These are phyloP conservation scores for Purpureocillium takamizusanense DNA, from an alignment of 2,329 filamentous ascomycete species.

Conservation along the genomic window DNA sequence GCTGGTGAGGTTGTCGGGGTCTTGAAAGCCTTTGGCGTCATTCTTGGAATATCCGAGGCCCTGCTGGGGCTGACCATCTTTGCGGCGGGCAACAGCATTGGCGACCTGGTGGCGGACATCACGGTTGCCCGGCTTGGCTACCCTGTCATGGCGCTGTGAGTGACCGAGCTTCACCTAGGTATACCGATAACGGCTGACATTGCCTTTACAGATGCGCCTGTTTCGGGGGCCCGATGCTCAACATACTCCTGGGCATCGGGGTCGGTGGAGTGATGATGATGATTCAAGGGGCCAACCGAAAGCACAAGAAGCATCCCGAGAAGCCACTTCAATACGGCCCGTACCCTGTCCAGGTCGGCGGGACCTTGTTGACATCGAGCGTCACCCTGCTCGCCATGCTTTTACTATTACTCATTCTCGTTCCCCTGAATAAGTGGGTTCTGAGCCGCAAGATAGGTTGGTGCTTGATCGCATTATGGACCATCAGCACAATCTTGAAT, in stretches of 20 bases:
- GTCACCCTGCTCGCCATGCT: conserved; percentile 77
- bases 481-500: conserved; percentile 69
- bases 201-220: conserved; percentile 58
- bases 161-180: conserved; percentile 13
- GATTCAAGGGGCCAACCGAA: conserved; percentile 56
- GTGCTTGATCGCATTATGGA: conserved; percentile 73
- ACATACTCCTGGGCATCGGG: conserved; percentile 92
- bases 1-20: conserved; percentile 93
- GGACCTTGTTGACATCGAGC: conserved; percentile 76
- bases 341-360: conserved; percentile 77
- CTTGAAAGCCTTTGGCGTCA: conserved; percentile 84
- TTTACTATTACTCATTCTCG: conserved; percentile 64
- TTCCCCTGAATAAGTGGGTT: conserved; percentile 80
- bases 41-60: conserved; percentile 87
- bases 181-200: neutral
- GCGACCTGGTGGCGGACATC: conserved; percentile 88
- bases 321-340: conserved; percentile 58
- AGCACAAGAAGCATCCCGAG: conserved; percentile 58
- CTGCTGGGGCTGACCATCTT: conserved; percentile 93
- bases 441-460: conserved; percentile 78
- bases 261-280: conserved; percentile 85
- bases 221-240: conserved; percentile 97
- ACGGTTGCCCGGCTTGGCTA: conserved; percentile 90
- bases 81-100: conserved; percentile 89
- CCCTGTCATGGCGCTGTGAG: conserved; percentile 83